Conservation (phyloP, 2,329 filamentous ascomycete genomes). For the Penicillium corylophilum region DNA sequence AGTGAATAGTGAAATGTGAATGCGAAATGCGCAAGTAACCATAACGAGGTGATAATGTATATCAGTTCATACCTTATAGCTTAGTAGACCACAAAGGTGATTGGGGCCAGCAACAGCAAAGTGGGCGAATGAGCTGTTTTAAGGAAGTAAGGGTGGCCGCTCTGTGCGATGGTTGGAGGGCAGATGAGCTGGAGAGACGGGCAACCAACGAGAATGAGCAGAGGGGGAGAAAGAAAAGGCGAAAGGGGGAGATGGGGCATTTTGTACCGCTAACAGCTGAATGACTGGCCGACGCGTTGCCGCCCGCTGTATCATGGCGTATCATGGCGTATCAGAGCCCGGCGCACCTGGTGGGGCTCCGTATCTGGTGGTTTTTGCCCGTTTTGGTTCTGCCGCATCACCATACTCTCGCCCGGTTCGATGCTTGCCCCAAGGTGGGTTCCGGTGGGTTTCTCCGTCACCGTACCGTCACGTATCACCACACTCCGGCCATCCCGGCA, state of each 20-base stretch:
- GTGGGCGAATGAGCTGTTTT: background rate
- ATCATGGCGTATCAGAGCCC: constrained; percentile 3
- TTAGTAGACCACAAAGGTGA: constrained; percentile 9
- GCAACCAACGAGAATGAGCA: constrained; percentile 45
- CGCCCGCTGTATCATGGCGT: background rate
- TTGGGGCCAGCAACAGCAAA: constrained; percentile 16
- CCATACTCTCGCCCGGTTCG: too few relatives aligned
- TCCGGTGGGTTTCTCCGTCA: background rate
- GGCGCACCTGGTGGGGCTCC: background rate
- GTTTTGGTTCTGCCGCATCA: too few relatives aligned
- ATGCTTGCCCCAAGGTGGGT: too few relatives aligned
- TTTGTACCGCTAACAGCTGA: constrained; percentile 37
- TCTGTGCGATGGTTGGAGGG: constrained; percentile 30
- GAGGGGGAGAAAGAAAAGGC: constrained; percentile 36
- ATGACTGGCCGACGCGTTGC: constrained; percentile 20
- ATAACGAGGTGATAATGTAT: too few relatives aligned
- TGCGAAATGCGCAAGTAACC: too few relatives aligned
- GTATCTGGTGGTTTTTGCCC: too few relatives aligned
- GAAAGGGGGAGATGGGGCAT: constrained; percentile 43
- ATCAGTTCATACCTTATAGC: background rate
- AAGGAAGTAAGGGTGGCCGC: constrained; percentile 16
- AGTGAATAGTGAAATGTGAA: too few relatives aligned
- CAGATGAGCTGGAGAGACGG: constrained; percentile 29
- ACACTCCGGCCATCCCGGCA: constrained; percentile 23
- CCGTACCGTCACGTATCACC: background rate